These are phyloP conservation scores for Metschnikowia vanudenii DNA, from an alignment of 805 yeast species.

Conservation along the genomic window DNA sequence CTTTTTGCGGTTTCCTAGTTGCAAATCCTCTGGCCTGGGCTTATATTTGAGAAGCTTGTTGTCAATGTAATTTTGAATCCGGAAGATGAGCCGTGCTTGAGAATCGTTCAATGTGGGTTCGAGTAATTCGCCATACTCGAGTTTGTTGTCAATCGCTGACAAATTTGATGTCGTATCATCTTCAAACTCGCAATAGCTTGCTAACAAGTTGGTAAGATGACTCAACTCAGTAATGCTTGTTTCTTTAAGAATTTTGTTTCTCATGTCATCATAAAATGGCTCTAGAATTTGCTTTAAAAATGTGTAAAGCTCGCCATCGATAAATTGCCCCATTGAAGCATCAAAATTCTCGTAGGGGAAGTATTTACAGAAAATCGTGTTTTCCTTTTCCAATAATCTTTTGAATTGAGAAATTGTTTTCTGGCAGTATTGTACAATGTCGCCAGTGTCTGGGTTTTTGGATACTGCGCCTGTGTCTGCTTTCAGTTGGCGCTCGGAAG, in stretches of 20 bases:
- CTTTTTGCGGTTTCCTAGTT: conserved; percentile 45
- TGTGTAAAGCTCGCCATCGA: conserved; percentile 39
- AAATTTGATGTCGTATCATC: conserved; percentile 28
- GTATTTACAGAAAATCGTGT: conserved; percentile 52
- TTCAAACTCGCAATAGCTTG: conserved; percentile 64
- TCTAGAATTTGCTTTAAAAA: conserved; percentile 70
- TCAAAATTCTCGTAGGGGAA: conserved; percentile 31
- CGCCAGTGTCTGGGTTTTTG: conserved; percentile 18
- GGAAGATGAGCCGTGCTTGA: conserved; percentile 76
- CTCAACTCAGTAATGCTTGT: conserved; percentile 65
- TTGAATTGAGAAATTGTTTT: conserved; percentile 58
- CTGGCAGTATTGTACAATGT: conserved; percentile 58
- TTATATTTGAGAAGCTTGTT: conserved; percentile 63
- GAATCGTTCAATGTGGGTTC: conserved; percentile 72
- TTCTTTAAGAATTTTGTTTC: conserved; percentile 70
- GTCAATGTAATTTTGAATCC: conserved; percentile 73
- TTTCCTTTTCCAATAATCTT: conserved; percentile 61
- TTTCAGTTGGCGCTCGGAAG: neutral
- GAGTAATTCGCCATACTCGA: conserved; percentile 59
- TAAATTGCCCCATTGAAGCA: conserved; percentile 14
- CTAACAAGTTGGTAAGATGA: conserved; percentile 69
- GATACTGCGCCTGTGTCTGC: neutral
- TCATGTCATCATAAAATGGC: conserved; percentile 69
- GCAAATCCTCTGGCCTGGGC: conserved; percentile 68
- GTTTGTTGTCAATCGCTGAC: conserved; percentile 21